Evolutionary conservation across 202 grass and related monocot genomes (phyloP), one percentile per base, ranked within the genome.

Genomic region (Bolboschoenoplectus hybrid): DNA sequence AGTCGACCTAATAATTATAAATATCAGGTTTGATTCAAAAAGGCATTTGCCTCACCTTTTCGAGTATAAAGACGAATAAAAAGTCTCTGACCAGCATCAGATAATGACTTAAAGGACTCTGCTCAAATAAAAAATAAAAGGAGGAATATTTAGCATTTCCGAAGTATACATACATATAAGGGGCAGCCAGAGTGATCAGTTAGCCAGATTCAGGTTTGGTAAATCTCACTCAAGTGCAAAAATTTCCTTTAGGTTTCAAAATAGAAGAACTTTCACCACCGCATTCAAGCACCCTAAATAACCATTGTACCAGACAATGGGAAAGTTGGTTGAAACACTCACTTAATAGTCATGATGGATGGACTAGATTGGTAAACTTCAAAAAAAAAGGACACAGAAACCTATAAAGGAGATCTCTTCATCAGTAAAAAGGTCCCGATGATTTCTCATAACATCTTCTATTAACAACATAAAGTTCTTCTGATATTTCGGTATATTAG

Each of bases 31-130:
- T 67, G 4, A 45, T 82, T 65, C 2, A 17, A 66, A 63, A 80
- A 51, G 20, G 75, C 83, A 88, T 32, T 72, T 36, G 7, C 26
- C 73, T 55, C 89, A 94, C 93, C 96, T 92, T 98, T 98, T 91
- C 93, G 93, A 86, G 84, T 91, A 87, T 95, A 95, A 81, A 98
- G 84, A 80, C 91, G 94, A 69, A 98, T 85, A 70, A 98, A 98
- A 88, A 98, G 96, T 26, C 87, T 75, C 88, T 98, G 96, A 34
- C 35, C 87, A 83, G 90, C 91, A 91, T 94, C 74, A 16, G 88
- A 91, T 71, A 98, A 87, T 7, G 64, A 91, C 35, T 88, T 89
- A 84, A 98, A 92, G 82, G 87, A 91, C 63, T 82, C 93, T 98
- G 90, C 83, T 84, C 35, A 84, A 67, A 76, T 36, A 6, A 70